Percentiles rank a stretch among this genome's conserved stretches.
Conservation (phyloP, 805 yeast genomes). For the Starmerella tilneyi region DNA sequence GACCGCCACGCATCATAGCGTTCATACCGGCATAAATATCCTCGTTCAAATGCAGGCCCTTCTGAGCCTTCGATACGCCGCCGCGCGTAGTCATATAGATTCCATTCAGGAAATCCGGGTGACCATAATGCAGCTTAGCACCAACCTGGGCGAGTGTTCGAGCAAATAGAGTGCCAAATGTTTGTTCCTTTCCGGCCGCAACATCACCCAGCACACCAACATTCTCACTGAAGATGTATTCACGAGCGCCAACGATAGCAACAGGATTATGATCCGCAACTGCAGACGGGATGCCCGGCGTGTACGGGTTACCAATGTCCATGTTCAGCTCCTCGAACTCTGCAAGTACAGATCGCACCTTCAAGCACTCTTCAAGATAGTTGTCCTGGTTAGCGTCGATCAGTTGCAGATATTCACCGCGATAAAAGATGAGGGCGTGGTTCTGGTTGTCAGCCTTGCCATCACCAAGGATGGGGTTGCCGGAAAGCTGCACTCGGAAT, state of each 20-base stretch:
- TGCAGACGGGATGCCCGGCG: constrained; percentile 42
- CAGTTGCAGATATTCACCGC: constrained; percentile 92
- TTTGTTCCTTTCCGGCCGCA: constrained; percentile 96
- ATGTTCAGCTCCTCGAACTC: constrained; percentile 77
- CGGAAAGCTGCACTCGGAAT: constrained; percentile 66
- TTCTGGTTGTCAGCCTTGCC: constrained; percentile 96
- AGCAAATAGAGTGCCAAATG: constrained; percentile 92
- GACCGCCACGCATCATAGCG: constrained; percentile 80
- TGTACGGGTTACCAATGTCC: constrained; percentile 43
- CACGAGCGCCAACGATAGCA: constrained; percentile 92
- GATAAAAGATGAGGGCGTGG: constrained; percentile 69
- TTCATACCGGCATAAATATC: constrained; percentile 95
- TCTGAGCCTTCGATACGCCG: constrained; percentile 90
- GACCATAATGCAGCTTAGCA: constrained; percentile 91
- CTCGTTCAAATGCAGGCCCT: constrained; percentile 83
- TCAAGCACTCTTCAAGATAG: constrained; percentile 85
- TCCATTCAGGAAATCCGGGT: constrained; percentile 87
- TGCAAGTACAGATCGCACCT: constrained; percentile 74
- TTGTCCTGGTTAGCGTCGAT: constrained; percentile 96
- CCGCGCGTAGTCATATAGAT: constrained; percentile 92
- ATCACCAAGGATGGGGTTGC: constrained; percentile 91
- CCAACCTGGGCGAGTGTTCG: constrained; percentile 89
- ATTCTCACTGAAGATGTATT: constrained; percentile 85
- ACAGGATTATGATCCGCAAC: constrained; percentile 44
- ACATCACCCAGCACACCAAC: constrained; percentile 89